Conservation (phyloP, 2,329 filamentous ascomycete genomes). For the Fusarium hainanense region DNA sequence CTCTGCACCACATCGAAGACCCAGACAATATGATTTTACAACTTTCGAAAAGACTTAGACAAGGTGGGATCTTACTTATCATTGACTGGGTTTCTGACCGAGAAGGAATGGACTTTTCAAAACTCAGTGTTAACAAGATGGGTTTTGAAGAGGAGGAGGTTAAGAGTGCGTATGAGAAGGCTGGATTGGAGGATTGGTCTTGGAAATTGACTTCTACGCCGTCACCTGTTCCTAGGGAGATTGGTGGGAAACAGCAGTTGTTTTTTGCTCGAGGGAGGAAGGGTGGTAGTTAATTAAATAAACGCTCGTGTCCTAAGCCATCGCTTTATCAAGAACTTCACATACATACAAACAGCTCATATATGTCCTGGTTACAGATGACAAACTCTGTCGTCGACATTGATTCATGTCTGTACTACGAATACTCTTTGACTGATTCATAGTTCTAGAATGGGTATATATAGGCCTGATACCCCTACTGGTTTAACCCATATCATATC, state of each 20-base stretch:
- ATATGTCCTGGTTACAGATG: not conserved
- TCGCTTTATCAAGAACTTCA: too few species aligned
- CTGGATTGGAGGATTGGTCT: slow-evolving; percentile 39
- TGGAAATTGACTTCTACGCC: slow-evolving; percentile 42
- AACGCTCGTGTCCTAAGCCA: not conserved
- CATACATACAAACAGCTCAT: not conserved
- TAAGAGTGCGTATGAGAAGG: slow-evolving; percentile 33
- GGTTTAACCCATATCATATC: not conserved
- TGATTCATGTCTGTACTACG: not conserved
- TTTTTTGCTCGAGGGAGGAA: slow-evolving; percentile 44
- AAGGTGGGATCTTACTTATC: slow-evolving; percentile 49
- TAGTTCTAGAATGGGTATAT: not conserved
- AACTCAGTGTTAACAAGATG: slow-evolving; percentile 34
- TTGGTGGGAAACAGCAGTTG: slow-evolving; percentile 42
- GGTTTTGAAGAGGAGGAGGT: slow-evolving; percentile 44
- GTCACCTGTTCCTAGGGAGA: slow-evolving; percentile 39
- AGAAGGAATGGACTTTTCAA: slow-evolving; percentile 4
- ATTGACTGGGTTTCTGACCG: slow-evolving; percentile 47
- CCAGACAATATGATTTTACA: slow-evolving; percentile 42
- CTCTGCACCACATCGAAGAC: slow-evolving; percentile 52
- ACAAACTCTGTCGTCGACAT: not conserved
- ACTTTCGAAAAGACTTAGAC: slow-evolving; percentile 45
- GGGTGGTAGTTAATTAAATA: not conserved
- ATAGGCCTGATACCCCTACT: not conserved
- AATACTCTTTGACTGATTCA: not conserved